Evolutionary conservation across 2,329 filamentous ascomycete genomes (phyloP).

Genomic region (Exophiala xenobiotica): DNA sequence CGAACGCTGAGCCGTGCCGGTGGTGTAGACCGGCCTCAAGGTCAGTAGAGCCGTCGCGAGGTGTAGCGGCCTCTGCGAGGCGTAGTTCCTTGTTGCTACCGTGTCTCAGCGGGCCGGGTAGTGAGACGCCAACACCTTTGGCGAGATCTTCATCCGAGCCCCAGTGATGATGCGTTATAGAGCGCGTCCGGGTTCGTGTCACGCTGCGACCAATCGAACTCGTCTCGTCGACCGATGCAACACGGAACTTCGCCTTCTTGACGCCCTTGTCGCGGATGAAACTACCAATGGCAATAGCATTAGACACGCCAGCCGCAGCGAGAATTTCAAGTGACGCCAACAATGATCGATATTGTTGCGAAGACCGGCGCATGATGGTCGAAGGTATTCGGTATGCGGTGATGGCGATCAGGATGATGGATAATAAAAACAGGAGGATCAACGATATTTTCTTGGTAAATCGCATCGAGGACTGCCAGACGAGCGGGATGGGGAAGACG

Average conservation of each 20-base stretch:
- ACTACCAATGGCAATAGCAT: conserved; percentile 84
- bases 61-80: conserved; percentile 19
- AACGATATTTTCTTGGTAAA: conserved; percentile 77
- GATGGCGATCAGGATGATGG: conserved; percentile 73
- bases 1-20: conserved; percentile 30
- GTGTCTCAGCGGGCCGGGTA: conserved; percentile 52
- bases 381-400: conserved; percentile 79
- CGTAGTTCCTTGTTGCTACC: conserved; percentile 15
- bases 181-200: conserved; percentile 51
- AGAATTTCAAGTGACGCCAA: conserved; percentile 88
- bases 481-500: conserved; percentile 84
- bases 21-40: conserved; percentile 27
- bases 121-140: conserved; percentile 71
- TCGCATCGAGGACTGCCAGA: conserved; percentile 73
- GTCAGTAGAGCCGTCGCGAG: conserved; percentile 4
- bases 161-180: conserved; percentile 69
- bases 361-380: conserved; percentile 68
- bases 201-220: conserved; percentile 35
- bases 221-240: conserved; percentile 44
- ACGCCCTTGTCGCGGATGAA: conserved; percentile 87
- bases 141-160: conserved; percentile 92
- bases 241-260: conserved; percentile 82
- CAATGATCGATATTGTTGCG: conserved; percentile 84
- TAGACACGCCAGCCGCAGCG: conserved; percentile 82
- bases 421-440: conserved; percentile 77